Conservation (phyloP, 1,284 basidiomycete species). For the Earliella scabrosa region DNA sequence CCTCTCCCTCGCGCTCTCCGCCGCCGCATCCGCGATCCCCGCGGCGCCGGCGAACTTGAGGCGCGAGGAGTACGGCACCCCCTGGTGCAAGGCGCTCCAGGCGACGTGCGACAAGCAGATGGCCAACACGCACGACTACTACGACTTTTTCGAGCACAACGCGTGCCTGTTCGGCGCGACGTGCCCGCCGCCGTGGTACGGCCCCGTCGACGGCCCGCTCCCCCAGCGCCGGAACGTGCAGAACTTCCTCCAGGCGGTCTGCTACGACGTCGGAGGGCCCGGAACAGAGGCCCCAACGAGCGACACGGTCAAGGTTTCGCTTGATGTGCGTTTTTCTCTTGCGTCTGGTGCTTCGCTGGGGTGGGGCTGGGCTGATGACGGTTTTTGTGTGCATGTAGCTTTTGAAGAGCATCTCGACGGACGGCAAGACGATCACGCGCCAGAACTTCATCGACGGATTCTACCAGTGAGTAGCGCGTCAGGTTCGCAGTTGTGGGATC, state of each 20-base stretch:
- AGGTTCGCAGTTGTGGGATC: not conserved
- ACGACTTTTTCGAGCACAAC: not conserved
- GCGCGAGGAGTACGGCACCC: not conserved
- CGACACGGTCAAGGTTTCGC: no score
- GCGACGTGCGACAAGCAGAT: not conserved
- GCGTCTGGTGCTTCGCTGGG: no score
- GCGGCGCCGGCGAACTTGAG: not conserved
- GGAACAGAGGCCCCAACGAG: no score
- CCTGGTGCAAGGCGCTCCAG: constrained; percentile 1
- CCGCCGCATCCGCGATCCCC: not conserved
- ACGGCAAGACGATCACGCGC: not conserved
- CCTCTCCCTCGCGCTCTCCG: not conserved
- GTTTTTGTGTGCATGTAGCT: not conserved
- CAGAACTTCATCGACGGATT: constrained; percentile 3
- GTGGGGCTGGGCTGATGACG: no score
- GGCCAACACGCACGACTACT: not conserved
- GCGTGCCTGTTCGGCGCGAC: constrained; percentile 1
- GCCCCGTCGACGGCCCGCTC: not conserved
- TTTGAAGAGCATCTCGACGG: not conserved
- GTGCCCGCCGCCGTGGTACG: not conserved
- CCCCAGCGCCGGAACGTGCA: not conserved
- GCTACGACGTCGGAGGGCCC: not conserved
- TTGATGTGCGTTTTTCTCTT: no score
- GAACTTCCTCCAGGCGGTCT: not conserved
- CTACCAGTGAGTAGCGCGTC: not conserved